Conservation (phyloP, 163 green algal species). For the Chlamydomonas reinhardtii region DNA sequence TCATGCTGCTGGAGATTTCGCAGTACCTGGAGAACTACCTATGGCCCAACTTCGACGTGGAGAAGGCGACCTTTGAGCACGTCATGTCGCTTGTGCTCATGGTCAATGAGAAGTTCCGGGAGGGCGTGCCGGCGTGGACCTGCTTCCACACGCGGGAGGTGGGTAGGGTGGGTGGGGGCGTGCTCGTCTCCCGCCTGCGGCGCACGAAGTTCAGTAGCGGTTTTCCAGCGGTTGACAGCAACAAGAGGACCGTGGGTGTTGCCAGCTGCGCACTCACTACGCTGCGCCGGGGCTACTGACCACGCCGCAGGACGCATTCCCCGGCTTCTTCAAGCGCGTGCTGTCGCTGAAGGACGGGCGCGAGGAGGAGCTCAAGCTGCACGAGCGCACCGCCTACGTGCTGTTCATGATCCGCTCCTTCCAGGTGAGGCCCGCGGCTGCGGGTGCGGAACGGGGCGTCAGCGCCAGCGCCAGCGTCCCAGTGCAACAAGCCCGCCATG, state of each 20-base stretch:
- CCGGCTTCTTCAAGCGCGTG: slow-evolving; percentile 81
- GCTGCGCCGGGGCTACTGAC: too few species aligned
- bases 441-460: too few species aligned
- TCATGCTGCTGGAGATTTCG: slow-evolving; percentile 93
- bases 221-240: too few species aligned
- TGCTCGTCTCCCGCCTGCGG: not conserved
- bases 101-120: slow-evolving; percentile 97
- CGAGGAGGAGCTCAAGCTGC: slow-evolving; percentile 46
- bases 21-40: slow-evolving; percentile 98
- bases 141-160: slow-evolving; percentile 80
- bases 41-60: slow-evolving; percentile 88
- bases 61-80: slow-evolving; percentile 75
- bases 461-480: too few species aligned
- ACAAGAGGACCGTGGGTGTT: not conserved
- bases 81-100: slow-evolving; percentile 89
- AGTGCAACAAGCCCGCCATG: too few species aligned
- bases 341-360: slow-evolving; percentile 65
- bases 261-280: too few species aligned
- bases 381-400: slow-evolving; percentile 85
- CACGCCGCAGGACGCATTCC: slow-evolving; percentile 66
- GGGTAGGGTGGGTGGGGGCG: not conserved
- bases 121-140: slow-evolving; percentile 88
- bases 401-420: slow-evolving; percentile 93
- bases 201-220: too few species aligned
- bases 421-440: slow-evolving; percentile 77